Evolutionary conservation across 2,329 filamentous ascomycete genomes (phyloP).

Genomic region (Byssothecium circinans): DNA sequence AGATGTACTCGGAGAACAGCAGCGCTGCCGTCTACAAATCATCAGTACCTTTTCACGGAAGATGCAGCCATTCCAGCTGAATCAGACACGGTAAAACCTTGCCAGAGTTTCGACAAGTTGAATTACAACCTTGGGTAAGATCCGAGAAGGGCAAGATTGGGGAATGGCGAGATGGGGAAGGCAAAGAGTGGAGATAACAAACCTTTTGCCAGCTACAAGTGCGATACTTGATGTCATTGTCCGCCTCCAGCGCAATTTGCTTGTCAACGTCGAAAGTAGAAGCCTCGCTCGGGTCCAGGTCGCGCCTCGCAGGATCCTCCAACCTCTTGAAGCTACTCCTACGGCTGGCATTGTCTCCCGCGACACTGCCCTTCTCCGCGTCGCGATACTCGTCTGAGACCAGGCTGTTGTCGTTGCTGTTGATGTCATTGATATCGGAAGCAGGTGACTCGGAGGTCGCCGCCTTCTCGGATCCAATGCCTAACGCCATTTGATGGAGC

Average conservation of each 20-base stretch:
- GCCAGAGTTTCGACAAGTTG: no score
- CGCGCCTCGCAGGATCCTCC: conserved; percentile 33
- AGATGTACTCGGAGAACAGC: conserved; percentile 95
- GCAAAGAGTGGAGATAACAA: conserved; percentile 19
- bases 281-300: conserved; percentile 39
- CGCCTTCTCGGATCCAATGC: conserved; percentile 26
- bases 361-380: conserved; percentile 31
- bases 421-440: conserved; percentile 14
- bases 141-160: no score
- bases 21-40: conserved; percentile 71
- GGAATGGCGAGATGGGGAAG: no score
- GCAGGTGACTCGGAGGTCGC: conserved; percentile 11
- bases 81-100: no score
- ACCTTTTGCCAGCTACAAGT: conserved; percentile 94
- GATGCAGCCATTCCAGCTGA: no score
- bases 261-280: conserved; percentile 55
- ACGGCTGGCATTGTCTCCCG: conserved; percentile 26
- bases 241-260: conserved; percentile 76
- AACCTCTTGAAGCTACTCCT: conserved; percentile 49
- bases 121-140: no score
- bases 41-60: conserved; percentile 20
- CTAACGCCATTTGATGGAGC: conserved; percentile 57
- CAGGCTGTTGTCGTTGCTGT: conserved; percentile 16
- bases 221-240: conserved; percentile 83
- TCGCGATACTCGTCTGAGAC: conserved; percentile 28